These are phyloP conservation scores for Cryptococcus floricola DNA, from an alignment of 1,284 basidiomycete species.

Conservation along the genomic window DNA sequence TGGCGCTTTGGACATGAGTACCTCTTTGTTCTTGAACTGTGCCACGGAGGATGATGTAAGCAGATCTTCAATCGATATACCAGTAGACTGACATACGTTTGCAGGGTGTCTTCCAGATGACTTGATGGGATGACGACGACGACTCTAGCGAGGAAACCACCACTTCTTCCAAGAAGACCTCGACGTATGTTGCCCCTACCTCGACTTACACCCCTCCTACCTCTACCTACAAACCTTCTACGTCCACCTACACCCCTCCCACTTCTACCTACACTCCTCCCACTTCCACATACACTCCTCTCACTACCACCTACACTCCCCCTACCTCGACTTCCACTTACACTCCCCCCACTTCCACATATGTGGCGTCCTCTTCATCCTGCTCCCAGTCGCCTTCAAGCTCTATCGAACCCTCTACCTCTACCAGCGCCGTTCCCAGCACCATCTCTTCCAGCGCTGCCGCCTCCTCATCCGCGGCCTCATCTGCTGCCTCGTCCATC, in stretches of 20 bases:
- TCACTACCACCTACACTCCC: conserved; percentile 23
- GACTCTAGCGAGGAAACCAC: conserved; percentile 11
- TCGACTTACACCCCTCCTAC: conserved; percentile 35
- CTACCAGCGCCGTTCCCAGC: conserved; percentile 13
- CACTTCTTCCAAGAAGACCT: conserved; percentile 23
- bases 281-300: no score
- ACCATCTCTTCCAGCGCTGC: neutral
- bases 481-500: neutral
- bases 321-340: conserved; percentile 31
- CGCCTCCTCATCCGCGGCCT: neutral
- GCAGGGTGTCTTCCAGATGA: conserved; percentile 58
- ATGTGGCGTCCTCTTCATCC: conserved; percentile 1
- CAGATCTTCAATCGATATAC: no score
- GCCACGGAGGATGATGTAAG: no score
- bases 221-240: conserved; percentile 28
- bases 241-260: conserved; percentile 23
- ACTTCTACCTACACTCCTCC: no score
- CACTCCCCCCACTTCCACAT: conserved; percentile 26
- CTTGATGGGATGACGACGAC: conserved; percentile 55
- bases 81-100: conserved; percentile 2
- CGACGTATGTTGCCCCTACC: conserved; percentile 27
- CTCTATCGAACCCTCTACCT: conserved; percentile 22
- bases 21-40: conserved; percentile 62
- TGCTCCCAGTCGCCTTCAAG: conserved; percentile 8
- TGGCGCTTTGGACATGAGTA: conserved; percentile 72